Base-by-base conservation (phyloP, 2,329 filamentous ascomycete genomes). In the Cladophialophora immunda region DNA sequence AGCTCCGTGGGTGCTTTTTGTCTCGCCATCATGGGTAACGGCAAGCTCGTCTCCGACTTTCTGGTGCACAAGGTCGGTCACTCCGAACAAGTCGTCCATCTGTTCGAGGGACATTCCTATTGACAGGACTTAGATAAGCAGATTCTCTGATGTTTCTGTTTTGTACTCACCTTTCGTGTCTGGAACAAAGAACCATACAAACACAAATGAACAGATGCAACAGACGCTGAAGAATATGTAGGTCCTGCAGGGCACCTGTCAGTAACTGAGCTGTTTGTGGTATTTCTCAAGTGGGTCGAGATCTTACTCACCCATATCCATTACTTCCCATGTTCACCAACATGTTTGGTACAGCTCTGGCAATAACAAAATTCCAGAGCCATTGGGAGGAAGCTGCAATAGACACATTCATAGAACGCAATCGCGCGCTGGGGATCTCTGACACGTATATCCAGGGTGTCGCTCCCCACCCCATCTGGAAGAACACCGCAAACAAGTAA, bases 281-380 rank as follows among this genome's bases (percentile, higher is more conserved):
- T n/a, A 4, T 50, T 50, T 2, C 9, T 17, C 9, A 2, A 13
- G 22, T 34, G 32, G 27, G 2, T 32, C 4, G 54, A 19, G 13
- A 36, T 5, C n/a, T 11, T 27, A 60, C 58, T 34, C 25, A 60
- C 58, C 58, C 58, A 25, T 60, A 60, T n/a, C 58, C 58, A 25
- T 60, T 60, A 30, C 27, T 34, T 15, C 58, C 58, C 58, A 60
- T 60, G 13, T 60, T 60, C 15, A 60, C 58, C 73, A 92, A 82
- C 89, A 92, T 92, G 54, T 66, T 60, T 8, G 68, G 68, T 15
- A 64, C 65, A 5, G 68, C 58, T 65, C 87, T 81, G 1, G 90
- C 89, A 65, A 92, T 87, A 11, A 91, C 85, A 68, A 92, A 91
- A 75, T 92, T 92, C 77, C 92, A 91, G 5, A 92, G 77, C 89